Evolutionary conservation across 202 grass and related monocot genomes (phyloP), one percentile per base, ranked within the genome.

Genomic region (Panicum virgatum): DNA sequence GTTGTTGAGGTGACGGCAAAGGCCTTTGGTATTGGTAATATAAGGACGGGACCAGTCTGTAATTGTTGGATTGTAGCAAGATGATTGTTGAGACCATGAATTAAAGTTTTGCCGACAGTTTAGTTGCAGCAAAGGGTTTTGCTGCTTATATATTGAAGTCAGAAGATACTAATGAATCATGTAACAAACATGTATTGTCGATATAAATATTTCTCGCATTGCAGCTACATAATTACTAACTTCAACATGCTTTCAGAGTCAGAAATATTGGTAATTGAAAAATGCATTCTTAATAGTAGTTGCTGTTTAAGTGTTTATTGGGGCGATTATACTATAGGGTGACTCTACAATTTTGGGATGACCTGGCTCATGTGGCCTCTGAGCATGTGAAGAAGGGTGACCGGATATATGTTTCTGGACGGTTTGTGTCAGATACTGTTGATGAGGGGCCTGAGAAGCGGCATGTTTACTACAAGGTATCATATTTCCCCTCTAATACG

Each of bases 291-390:
- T 67, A 77, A 32, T 77, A 51, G 27, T 64, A 65, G 19, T 73
- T 76, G 0, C 34, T 71, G 10, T 59, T 45, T 29, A 66, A 75
- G 30, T 52, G 40, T 69, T 73, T 86, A 30, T 38, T 64, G 3
- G 12, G 58, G 54, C 7, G 8, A 30, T 62, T 29, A 2, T 85
- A 14, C 42, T 86, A 48, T 65, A 99, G 96, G 96, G 89, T 99
- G 50, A 99, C 87, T 80, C 72, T 99, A 51, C 78, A 83, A n/a
- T 92, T 99, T 80, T 99, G 96, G 96, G 91, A 99, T 27, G 93
- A 96, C 23, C 39, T 99, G 64, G 93, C 96, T 40, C 7, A 90
- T 86, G 44, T 89, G 73, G 93, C 92, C 16, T 94, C 80, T 57
- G 91, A 96, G 87, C 96, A 96, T 75, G 68, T 99, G 53, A 85